These are phyloP conservation scores for Solanum medicagineum DNA, from an alignment of 257 asterid genomes.

Conservation along the genomic window DNA sequence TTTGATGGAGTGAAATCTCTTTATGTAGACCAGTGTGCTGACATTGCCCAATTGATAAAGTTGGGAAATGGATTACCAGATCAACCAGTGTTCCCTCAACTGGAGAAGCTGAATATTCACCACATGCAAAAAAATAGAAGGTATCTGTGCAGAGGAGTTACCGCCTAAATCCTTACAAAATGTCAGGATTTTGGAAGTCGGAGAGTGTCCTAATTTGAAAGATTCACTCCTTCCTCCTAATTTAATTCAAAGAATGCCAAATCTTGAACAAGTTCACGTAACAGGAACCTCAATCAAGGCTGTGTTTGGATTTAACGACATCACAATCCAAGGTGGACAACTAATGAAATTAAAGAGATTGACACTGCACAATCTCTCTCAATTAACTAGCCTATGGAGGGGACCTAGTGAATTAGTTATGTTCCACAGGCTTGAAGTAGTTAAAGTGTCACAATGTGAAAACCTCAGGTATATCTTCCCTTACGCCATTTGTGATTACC, in stretches of 20 bases:
- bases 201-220: too few species aligned
- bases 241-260: too few species aligned
- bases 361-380: background rate
- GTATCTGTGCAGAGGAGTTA: background rate
- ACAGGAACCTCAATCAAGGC: background rate
- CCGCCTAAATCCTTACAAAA: background rate
- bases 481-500: background rate
- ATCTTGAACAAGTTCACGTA: too few species aligned
- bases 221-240: too few species aligned
- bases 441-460: background rate
- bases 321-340: background rate
- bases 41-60: background rate
- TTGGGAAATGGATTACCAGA: background rate
- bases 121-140: background rate
- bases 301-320: background rate
- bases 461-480: background rate
- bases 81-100: background rate
- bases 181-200: too few species aligned
- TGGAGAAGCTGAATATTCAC: background rate
- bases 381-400: background rate
- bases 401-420: background rate
- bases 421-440: background rate
- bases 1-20: background rate
- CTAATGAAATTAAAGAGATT: background rate
- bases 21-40: background rate